Conservation (phyloP, 208 protist genomes). For the Trichomonas tenax region DNA sequence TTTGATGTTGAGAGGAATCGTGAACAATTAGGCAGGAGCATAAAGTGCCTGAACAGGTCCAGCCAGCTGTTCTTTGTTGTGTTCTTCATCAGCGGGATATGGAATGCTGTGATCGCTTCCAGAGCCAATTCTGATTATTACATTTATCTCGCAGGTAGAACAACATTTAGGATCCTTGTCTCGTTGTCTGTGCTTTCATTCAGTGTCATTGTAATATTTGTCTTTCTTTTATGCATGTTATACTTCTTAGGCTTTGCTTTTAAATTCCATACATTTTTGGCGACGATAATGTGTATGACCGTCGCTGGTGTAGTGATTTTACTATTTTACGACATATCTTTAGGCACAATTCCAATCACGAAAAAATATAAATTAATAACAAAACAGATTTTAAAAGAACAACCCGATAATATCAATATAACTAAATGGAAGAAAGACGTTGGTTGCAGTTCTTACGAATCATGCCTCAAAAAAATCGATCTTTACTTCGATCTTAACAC, state of each 20-base stretch:
- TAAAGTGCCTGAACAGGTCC: neutral
- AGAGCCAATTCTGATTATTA: neutral
- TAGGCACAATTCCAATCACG: neutral
- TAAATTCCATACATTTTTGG: neutral
- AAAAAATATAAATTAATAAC: neutral
- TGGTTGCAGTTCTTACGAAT: neutral
- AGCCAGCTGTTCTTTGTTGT: neutral
- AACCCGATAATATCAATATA: neutral
- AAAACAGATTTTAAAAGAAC: neutral
- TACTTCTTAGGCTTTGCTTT: neutral
- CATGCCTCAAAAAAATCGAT: neutral
- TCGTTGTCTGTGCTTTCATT: neutral
- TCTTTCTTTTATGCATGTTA: neutral
- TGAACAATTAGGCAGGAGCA: neutral
- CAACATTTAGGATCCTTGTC: neutral
- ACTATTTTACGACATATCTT: neutral
- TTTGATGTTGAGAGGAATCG: neutral
- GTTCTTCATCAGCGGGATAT: neutral
- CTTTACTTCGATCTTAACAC: neutral
- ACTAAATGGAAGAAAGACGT: neutral
- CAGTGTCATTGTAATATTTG: neutral
- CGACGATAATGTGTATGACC: neutral
- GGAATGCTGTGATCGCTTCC: neutral
- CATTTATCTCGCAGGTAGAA: neutral
- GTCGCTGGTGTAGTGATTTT: neutral